Base-by-base conservation (phyloP, 2,329 filamentous ascomycete species). In the Fusarium xylarioides region DNA sequence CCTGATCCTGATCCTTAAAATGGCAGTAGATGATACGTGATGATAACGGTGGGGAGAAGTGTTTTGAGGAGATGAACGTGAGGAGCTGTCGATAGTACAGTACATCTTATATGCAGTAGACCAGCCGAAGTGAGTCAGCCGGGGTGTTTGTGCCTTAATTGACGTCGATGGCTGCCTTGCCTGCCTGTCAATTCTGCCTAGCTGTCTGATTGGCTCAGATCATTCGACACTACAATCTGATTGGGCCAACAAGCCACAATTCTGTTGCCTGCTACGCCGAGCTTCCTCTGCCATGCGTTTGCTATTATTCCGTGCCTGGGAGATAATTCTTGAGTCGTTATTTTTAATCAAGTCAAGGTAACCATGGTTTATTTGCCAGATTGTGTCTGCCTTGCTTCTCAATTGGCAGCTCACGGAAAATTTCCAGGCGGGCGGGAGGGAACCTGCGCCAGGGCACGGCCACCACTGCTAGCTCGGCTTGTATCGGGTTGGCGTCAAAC, bases 231-330 rank as follows among this genome's bases (percentile, higher is more conserved):
- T 10, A 7, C 1, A 2, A 4, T 47, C 38, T 70, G 38, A 73
- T 73, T 73, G 70, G 70, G 2, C 26, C 5, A 8, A 7, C 21
- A 12, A 37, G 19, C 4, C 7, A 50, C 10, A 23, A 19, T 28
- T 40, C 61, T 73, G 70, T 30, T 73, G 70, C 70, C 70, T 73
- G 38, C 38, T 43, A 46, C 26, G 26, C 63, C 63, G 55, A 44
- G 18, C 21, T 23, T 28, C 34, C 2, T 53, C 34, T 53, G 1
- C 9, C 32, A 15, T 8, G 11, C 0, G 3, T 4, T 37, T 37
- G 18, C 10, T 12, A 11, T 5, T 21, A 4, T 18, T 16, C 7
- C 10, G 7, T 11, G 5, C 14, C 23, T 2, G 28, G 3, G 11
- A 34, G 2, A 34, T 19, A 8, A 12, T 9, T 23, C 8, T 14